Evolutionary conservation across 1,284 basidiomycete genomes (phyloP).

Genomic region (Ustilago tritici): DNA sequence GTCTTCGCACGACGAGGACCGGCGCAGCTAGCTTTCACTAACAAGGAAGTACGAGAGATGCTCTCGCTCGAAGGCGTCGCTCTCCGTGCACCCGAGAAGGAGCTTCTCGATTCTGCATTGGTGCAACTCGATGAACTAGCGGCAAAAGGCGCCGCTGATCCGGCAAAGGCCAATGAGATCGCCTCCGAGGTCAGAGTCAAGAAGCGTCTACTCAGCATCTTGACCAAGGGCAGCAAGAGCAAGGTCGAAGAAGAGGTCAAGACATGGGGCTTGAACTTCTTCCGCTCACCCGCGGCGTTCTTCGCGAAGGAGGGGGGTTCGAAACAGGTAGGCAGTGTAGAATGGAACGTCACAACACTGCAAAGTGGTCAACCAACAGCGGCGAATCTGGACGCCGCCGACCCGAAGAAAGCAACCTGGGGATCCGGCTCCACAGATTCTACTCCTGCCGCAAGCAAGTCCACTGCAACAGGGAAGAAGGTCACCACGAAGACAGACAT

Average conservation of each 20-base stretch:
- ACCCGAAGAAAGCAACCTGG: slow-evolving; percentile 39
- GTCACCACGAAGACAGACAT: slow-evolving; percentile 78
- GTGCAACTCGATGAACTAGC: slow-evolving; percentile 44
- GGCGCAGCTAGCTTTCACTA: slow-evolving; percentile 89
- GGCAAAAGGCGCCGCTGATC: slow-evolving; percentile 22
- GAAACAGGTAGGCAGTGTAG: slow-evolving; percentile 28
- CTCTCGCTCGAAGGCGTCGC: slow-evolving; percentile 80
- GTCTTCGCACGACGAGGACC: slow-evolving; percentile 89
- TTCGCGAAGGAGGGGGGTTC: slow-evolving; percentile 11
- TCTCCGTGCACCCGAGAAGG: slow-evolving; percentile 73
- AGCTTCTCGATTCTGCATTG: slow-evolving; percentile 68
- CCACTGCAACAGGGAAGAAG: slow-evolving; percentile 74
- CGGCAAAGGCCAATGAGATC: slow-evolving; percentile 22
- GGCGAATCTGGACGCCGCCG: slow-evolving; percentile 29
- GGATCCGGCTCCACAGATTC: slow-evolving; percentile 18
- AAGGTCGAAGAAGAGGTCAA: slow-evolving; percentile 40
- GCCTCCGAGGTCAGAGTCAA: slow-evolving; percentile 69
- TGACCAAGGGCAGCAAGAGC: slow-evolving; percentile 77
- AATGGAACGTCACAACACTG: slow-evolving; percentile 58
- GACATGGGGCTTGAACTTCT: slow-evolving; percentile 62
- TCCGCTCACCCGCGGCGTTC: slow-evolving; percentile 59
- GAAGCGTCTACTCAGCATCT: slow-evolving; percentile 75
- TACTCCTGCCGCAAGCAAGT: slow-evolving; percentile 11
- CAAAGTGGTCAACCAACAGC: slow-evolving; percentile 25
- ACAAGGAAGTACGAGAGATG: slow-evolving; percentile 94